Conservation (phyloP, 2,329 filamentous ascomycete species). For the Pestalotiopsis sp. region DNA sequence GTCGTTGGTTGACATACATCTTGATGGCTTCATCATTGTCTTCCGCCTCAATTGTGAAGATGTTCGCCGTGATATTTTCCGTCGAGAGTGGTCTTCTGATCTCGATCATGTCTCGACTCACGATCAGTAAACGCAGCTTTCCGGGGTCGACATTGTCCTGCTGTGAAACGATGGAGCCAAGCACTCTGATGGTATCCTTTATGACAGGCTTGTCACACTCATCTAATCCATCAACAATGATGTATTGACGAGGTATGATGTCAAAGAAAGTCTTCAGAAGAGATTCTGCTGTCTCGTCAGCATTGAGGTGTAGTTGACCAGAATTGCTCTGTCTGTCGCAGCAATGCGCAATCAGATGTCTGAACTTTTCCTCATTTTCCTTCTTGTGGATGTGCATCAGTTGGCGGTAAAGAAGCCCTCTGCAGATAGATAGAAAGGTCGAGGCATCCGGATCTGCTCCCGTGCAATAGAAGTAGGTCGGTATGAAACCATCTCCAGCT, state of each 20-base stretch:
- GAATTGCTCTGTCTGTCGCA: slow-evolving; percentile 2
- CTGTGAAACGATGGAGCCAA: slow-evolving; percentile 23
- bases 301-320: background rate
- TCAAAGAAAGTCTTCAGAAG: slow-evolving; percentile 12
- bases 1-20: slow-evolving; percentile 18
- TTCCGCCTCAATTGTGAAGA: slow-evolving; percentile 7
- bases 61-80: slow-evolving; percentile 1
- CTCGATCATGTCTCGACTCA: slow-evolving; percentile 33
- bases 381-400: background rate
- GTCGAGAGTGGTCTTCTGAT: slow-evolving; percentile 26
- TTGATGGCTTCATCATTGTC: slow-evolving; percentile 32
- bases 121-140: slow-evolving; percentile 31
- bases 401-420: slow-evolving; percentile 4
- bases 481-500: slow-evolving; percentile 19
- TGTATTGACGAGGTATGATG: slow-evolving; percentile 27
- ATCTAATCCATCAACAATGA: slow-evolving; percentile 48
- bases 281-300: background rate
- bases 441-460: background rate
- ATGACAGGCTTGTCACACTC: slow-evolving; percentile 37
- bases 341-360: slow-evolving; percentile 8
- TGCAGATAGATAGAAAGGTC: background rate
- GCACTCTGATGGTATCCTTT: slow-evolving; percentile 14
- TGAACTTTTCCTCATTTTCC: background rate
- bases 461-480: slow-evolving; percentile 43
- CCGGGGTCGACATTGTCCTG: slow-evolving; percentile 24